Percentiles rank a stretch among this genome's conserved stretches.
Evolutionary conservation across 129 eudicot genomes (phyloP).

Genomic region (Pittosporum tobira): DNA sequence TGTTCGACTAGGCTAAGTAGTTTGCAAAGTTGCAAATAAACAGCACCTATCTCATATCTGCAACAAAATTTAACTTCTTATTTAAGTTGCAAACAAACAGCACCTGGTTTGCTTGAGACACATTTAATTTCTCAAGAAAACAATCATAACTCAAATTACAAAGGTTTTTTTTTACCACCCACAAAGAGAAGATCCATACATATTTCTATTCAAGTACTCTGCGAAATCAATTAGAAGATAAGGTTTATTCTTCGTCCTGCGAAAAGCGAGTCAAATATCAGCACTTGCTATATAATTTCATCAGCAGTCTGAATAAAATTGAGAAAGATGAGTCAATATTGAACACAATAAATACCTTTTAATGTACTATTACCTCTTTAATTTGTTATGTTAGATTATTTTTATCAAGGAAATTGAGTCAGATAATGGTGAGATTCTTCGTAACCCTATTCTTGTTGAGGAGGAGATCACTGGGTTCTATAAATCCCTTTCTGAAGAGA

Average conservation of each 20-base stretch:
- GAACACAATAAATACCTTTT: not conserved
- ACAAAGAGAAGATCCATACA: slow-evolving; percentile 16
- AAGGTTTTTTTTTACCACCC: not conserved
- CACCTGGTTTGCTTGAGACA: not conserved
- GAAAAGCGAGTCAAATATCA: not conserved
- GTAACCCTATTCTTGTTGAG: no score
- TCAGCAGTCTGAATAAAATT: not conserved
- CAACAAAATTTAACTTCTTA: not conserved
- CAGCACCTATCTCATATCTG: slow-evolving; percentile 39
- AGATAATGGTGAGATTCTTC: no score
- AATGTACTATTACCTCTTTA: no score
- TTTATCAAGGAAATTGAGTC: no score
- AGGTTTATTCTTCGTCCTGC: slow-evolving; percentile 27
- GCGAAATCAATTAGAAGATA: slow-evolving; percentile 33
- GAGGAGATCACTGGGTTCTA: no score
- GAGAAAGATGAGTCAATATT: no score
- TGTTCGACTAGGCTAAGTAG: slow-evolving; percentile 26
- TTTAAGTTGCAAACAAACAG: not conserved
- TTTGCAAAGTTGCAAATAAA: slow-evolving; percentile 31
- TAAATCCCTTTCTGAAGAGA: no score
- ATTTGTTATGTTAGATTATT: no score
- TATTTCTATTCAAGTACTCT: slow-evolving; percentile 23
- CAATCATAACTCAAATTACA: not conserved
- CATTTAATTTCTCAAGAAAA: not conserved
- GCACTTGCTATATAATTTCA: not conserved